These are phyloP conservation scores for Neolentinus lepideus DNA, from an alignment of 1,284 basidiomycete genomes.

Conservation along the genomic window DNA sequence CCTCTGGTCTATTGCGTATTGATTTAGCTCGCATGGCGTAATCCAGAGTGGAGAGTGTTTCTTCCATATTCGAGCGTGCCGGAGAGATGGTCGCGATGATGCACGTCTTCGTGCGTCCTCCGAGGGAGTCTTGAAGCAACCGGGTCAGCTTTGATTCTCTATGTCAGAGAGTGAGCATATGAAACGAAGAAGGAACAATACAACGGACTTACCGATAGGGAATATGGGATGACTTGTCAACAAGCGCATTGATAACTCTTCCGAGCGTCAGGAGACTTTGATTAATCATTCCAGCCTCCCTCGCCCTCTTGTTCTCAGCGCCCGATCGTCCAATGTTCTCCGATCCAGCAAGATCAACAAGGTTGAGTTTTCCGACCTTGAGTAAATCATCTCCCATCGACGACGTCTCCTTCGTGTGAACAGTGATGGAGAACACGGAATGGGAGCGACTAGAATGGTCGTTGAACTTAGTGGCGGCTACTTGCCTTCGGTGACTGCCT, in stretches of 20 bases:
- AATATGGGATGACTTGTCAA: constrained; percentile 87
- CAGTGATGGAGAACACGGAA: constrained; percentile 95
- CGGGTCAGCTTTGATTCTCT: constrained; percentile 94
- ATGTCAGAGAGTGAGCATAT: neutral
- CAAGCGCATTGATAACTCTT: constrained; percentile 94
- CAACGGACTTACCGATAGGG: constrained; percentile 77
- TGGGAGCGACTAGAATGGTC: constrained; percentile 97
- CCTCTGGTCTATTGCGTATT: constrained; percentile 92
- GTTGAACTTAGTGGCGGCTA: constrained; percentile 97
- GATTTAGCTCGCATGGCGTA: constrained; percentile 96
- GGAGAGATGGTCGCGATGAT: constrained; percentile 96
- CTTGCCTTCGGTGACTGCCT: constrained; percentile 88
- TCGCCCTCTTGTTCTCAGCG: constrained; percentile 90
- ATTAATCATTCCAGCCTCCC: constrained; percentile 99
- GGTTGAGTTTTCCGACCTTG: constrained; percentile 92
- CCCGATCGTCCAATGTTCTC: constrained; percentile 97
- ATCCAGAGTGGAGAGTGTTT: constrained; percentile 96
- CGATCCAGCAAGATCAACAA: constrained; percentile 95
- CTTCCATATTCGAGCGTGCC: constrained; percentile 89
- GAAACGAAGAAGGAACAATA: neutral
- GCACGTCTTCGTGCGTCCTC: constrained; percentile 97
- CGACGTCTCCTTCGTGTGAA: constrained; percentile 86
- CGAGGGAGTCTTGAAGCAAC: constrained; percentile 95
- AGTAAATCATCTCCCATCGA: constrained; percentile 82
- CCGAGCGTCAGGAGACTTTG: constrained; percentile 95